Base-by-base conservation (phyloP, 2,329 filamentous ascomycete genomes). In the Chlorencoelia australis region DNA sequence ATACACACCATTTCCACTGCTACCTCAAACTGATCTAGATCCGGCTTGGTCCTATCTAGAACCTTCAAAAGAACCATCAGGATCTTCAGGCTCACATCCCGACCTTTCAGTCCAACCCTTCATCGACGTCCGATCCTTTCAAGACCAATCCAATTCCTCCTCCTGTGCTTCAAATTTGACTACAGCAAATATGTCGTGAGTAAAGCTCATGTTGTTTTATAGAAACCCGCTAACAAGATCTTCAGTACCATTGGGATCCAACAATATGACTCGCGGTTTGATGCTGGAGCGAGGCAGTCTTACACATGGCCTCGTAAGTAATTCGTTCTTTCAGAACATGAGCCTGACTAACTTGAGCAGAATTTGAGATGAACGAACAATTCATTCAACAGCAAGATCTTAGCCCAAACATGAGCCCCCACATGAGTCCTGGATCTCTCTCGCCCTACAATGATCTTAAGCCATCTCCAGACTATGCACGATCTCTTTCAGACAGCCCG, bases 401-500 rank as follows among this genome's bases (percentile, higher is more conserved):
- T 25, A 39, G 37, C 25, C 31, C 36, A 21, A 30, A 39, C 11
- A 41, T 48, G 16, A 53, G 46, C 32, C 41, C 47, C 11, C 45
- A 43, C 17, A 30, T 53, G 17, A 48, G 41, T 27, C 40, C 45
- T 13, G 48, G 45, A 26, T 45, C 49, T 24, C 46, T 51, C 35
- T 46, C 50, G 26, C 47, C 47, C 29, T 54, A 50, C 42, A 48
- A 54, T 22, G 54, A 56, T 33, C 43, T 49, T 11, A 55, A 55
- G 27, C 42, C 53, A 25, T 45, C 52, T 38, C 52, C 52, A 10
- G 42, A 50, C 14, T 57, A 53, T 40, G 36, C 54, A 31, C 50
- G 55, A 37, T 56, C 56, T 24, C 37, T 54, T 30, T 74, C 73
- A 25, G 68, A 67, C 15, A 79, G 74, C 57, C 73, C 74, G 17